These are phyloP conservation scores for Radiomyces spectabilis DNA, from an alignment of 192 early-diverging fungal genomes.

Conservation along the genomic window DNA sequence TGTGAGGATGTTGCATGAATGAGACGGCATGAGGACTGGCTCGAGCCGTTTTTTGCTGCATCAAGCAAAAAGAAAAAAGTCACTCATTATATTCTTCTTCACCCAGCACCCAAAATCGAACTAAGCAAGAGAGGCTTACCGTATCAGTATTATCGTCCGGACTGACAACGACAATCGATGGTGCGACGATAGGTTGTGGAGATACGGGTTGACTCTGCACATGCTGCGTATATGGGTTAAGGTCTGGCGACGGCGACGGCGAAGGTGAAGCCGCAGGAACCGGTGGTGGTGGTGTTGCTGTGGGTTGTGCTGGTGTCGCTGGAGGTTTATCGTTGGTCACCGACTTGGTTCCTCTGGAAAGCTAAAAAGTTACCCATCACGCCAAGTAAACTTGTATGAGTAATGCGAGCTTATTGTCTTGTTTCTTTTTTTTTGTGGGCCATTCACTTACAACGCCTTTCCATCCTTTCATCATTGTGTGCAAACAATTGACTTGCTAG, in stretches of 20 bases:
- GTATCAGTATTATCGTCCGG: background rate
- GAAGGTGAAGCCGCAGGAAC: background rate
- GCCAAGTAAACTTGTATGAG: background rate
- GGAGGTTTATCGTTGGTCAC: constrained; percentile 1
- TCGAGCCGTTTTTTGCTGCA: constrained; percentile 1
- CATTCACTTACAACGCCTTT: constrained; percentile 19
- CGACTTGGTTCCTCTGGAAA: constrained; percentile 18
- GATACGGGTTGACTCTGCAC: background rate
- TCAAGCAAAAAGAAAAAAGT: background rate
- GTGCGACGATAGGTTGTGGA: background rate
- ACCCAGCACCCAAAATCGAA: too few species aligned
- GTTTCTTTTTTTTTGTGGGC: background rate
- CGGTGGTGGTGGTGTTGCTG: background rate
- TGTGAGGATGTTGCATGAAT: constrained; percentile 14
- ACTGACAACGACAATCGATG: constrained; percentile 3
- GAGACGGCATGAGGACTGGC: background rate
- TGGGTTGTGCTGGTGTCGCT: background rate
- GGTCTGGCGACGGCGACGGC: background rate
- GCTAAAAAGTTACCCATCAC: constrained; percentile 4
- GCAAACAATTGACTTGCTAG: too few species aligned
- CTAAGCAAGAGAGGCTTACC: too few species aligned
- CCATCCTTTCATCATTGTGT: constrained; percentile 27
- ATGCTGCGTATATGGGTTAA: background rate
- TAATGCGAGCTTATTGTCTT: background rate
- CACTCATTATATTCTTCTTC: background rate